These are phyloP conservation scores for Verruconis gallopava DNA, from an alignment of 2,329 filamentous ascomycete species.

Conservation along the genomic window DNA sequence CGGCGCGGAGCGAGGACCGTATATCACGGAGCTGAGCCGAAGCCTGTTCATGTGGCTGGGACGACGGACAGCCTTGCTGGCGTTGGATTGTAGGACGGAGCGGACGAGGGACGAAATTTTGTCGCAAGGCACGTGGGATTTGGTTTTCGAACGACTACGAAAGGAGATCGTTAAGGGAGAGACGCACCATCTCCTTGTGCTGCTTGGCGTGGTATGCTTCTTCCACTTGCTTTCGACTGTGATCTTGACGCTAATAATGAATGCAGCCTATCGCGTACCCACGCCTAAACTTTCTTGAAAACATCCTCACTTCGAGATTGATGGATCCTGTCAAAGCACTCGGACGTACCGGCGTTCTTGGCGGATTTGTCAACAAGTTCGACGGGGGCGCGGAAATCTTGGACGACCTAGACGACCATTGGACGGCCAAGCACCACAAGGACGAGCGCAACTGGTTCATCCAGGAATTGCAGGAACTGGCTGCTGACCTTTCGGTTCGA, in stretches of 20 bases:
- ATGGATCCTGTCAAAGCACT: conserved; percentile 86
- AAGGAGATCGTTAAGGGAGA: conserved; percentile 70
- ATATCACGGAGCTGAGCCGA: conserved; percentile 74
- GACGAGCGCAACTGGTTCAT: conserved; percentile 75
- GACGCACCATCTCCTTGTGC: conserved; percentile 78
- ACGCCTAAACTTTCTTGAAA: conserved; percentile 45
- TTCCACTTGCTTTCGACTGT: background rate
- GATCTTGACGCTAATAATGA: background rate
- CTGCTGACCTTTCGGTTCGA: conserved; percentile 81
- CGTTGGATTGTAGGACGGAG: conserved; percentile 84
- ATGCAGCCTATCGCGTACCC: conserved; percentile 33
- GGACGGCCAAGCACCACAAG: conserved; percentile 94
- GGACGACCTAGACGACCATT: conserved; percentile 90
- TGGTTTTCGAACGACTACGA: conserved; percentile 75
- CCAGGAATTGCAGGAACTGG: conserved; percentile 83
- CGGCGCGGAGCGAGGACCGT: conserved; percentile 68
- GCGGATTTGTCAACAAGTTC: conserved; percentile 71
- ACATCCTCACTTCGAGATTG: conserved; percentile 63
- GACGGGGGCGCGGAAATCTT: conserved; percentile 86
- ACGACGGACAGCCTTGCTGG: conserved; percentile 65
- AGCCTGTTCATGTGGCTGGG: conserved; percentile 80
- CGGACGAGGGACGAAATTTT: conserved; percentile 73
- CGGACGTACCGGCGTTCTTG: conserved; percentile 67
- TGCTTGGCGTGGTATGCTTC: conserved; percentile 57
- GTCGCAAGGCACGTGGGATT: conserved; percentile 67